These are phyloP conservation scores for Nicotiana otophora DNA, from an alignment of 257 asterid species.

Conservation along the genomic window DNA sequence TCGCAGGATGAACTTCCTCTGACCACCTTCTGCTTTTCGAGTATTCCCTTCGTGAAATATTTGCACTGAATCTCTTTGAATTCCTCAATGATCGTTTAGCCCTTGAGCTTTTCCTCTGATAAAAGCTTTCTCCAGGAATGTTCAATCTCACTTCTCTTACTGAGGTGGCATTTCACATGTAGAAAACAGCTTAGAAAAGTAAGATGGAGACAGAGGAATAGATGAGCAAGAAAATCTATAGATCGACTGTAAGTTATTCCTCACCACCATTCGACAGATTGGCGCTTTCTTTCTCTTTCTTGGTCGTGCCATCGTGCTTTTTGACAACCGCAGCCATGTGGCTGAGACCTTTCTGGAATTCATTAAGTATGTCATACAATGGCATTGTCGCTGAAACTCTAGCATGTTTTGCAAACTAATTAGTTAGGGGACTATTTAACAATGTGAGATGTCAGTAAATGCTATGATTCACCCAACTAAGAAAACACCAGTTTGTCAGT, in stretches of 20 bases:
- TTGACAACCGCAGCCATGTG: conserved; percentile 77
- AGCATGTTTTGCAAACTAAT: not conserved
- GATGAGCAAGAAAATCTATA: not conserved
- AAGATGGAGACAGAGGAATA: not conserved
- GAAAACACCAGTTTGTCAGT: not conserved
- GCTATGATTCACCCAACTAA: not conserved
- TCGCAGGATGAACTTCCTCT: conserved; percentile 34
- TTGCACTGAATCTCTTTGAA: conserved; percentile 14
- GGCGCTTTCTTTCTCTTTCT: conserved; percentile 4
- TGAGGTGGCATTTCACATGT: not conserved
- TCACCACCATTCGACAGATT: not conserved
- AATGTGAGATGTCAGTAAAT: not conserved
- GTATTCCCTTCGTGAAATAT: conserved; percentile 13
- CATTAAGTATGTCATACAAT: conserved; percentile 58
- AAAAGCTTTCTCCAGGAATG: conserved; percentile 10
- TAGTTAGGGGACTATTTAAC: not conserved
- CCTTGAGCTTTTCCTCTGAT: conserved; percentile 14
- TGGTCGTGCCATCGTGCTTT: not conserved
- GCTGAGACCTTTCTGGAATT: conserved; percentile 77
- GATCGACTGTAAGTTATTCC: not conserved
- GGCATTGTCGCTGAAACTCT: conserved; percentile 35
- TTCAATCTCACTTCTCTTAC: conserved; percentile 28
- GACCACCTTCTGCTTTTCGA: conserved; percentile 35
- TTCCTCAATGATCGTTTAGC: conserved; percentile 18
- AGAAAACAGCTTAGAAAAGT: not conserved